Base-by-base conservation (phyloP, 2,329 filamentous ascomycete species). In the Boeremia lycopersici region DNA sequence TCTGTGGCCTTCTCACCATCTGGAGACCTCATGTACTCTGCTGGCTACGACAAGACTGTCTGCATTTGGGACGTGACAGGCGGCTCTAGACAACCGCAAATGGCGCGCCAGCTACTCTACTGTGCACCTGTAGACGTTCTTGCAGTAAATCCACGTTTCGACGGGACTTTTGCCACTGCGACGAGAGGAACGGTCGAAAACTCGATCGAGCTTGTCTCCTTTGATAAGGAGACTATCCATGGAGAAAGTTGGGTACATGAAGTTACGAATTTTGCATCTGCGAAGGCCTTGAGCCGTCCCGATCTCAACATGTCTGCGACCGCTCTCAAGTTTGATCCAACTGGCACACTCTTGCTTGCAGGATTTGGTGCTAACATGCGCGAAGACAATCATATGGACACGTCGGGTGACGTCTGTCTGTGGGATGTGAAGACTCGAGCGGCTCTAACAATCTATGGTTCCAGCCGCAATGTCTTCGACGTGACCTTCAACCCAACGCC, bases 381-480 rank as follows among this genome's bases (percentile, higher is more conserved):
- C 11, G 31, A 49, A 10, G 62, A 74, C 17, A 56, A 59, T 33
- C 69, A 76, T 6, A 61, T 71, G 8, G 71, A 77, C 15, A 74
- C 70, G 6, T 75, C 74, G 31, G 85, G 85, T 2, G 80, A 85
- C 54, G 75, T 85, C 9, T 80, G 78, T 35, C 59, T 85, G 1
- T 87, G 83, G 83, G 77, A 81, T 56, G 62, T 84, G 3, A 64
- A 72, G 12, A 76, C 79, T 30, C 69, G 74, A 3, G 61, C 69
- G 9, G 63, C 74, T 23, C 59, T 82, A 1, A 61, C 71, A n/a
- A 67, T 85, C 0, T 69, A 72, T 10, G 79, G 79, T 1, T 76
- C 78, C 13, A 78, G 79, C 1, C 79, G 80, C 31, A 84, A 83
- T 53, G 78, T 86, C 0, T 86, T 86, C 61, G 84, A 87, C 59